Evolutionary conservation across 2,329 filamentous ascomycete species (phyloP).

Genomic region (Clarireedia sp.): DNA sequence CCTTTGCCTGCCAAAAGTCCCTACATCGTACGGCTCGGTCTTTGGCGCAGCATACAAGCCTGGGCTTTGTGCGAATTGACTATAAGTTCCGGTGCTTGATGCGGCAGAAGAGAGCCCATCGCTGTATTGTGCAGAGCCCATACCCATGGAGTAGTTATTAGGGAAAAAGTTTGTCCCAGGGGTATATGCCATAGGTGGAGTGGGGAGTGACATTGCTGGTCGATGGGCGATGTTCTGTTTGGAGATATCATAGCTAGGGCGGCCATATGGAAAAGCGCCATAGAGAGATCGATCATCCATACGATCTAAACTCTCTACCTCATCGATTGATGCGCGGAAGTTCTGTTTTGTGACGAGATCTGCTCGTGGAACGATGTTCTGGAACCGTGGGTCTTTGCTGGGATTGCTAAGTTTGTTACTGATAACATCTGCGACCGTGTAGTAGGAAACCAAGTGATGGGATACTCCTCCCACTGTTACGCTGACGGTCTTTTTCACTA

Average conservation of each 20-base stretch:
- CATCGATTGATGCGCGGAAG: conserved; percentile 59
- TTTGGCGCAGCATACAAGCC: conserved; percentile 22
- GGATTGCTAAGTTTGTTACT: conserved; percentile 48
- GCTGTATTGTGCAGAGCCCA: conserved; percentile 15
- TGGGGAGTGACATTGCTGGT: conserved; percentile 23
- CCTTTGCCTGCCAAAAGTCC: conserved; percentile 17
- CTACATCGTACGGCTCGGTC: conserved; percentile 20
- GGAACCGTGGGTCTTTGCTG: conserved; percentile 42
- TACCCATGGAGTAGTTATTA: conserved; percentile 17
- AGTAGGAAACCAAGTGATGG: conserved; percentile 86
- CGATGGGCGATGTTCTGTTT: conserved; percentile 21
- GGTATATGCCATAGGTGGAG: conserved; percentile 19
- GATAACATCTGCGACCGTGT: conserved; percentile 72
- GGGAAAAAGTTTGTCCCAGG: conserved; percentile 13
- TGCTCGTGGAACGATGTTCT: conserved; percentile 44
- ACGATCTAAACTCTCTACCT: conserved; percentile 36
- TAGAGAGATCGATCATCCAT: conserved; percentile 25
- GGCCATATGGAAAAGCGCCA: conserved; percentile 16
- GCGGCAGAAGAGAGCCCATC: conserved; percentile 14
- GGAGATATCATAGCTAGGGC: conserved; percentile 26
- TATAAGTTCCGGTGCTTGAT: conserved; percentile 13
- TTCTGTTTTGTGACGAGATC: conserved; percentile 55
- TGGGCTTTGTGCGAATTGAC: conserved; percentile 18
- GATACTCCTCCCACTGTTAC: conserved; percentile 65
- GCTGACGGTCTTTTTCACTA: conserved; percentile 91